Conservation (phyloP, 345 rosid species). For the Orychophragmus violaceus region DNA sequence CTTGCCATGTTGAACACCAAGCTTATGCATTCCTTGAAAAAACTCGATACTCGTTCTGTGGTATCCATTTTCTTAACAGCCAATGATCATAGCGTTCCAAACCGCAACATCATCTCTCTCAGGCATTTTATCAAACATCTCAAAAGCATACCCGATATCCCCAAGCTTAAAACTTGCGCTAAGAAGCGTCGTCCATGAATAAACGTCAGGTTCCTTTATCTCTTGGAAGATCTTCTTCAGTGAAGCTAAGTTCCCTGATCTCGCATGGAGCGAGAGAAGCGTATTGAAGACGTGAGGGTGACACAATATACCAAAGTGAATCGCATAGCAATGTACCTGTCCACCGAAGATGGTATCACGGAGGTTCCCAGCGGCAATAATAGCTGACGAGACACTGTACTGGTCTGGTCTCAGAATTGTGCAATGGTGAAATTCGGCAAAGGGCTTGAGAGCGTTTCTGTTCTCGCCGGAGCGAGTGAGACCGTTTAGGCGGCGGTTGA, state of each 20-base stretch:
- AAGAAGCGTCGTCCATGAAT: slow-evolving; percentile 62
- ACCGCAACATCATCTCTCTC: slow-evolving; percentile 37
- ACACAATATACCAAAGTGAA: slow-evolving; percentile 40
- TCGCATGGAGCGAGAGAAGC: slow-evolving; percentile 55
- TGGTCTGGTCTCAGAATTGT: slow-evolving; percentile 47
- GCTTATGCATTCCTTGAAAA: slow-evolving; percentile 50
- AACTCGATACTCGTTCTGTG: slow-evolving; percentile 40
- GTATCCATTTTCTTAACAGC: slow-evolving; percentile 49
- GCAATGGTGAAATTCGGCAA: slow-evolving; percentile 38
- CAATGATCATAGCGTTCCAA: slow-evolving; percentile 79
- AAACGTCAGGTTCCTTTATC: slow-evolving; percentile 52
- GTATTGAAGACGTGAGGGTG: slow-evolving; percentile 55
- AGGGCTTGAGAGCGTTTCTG: slow-evolving; percentile 47
- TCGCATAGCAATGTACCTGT: slow-evolving; percentile 53
- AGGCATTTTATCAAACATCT: slow-evolving; percentile 55
- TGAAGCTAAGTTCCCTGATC: slow-evolving; percentile 30
- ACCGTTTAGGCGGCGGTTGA: slow-evolving; percentile 45
- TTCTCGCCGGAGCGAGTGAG: slow-evolving; percentile 41
- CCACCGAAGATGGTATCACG: slow-evolving; percentile 36
- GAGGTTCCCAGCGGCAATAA: slow-evolving; percentile 53
- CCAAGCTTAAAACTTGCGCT: slow-evolving; percentile 46
- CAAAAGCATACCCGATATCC: slow-evolving; percentile 39
- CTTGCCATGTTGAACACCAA: slow-evolving; percentile 52
- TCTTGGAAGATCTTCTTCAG: slow-evolving; percentile 45
- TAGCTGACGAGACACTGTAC: slow-evolving; percentile 53